Evolutionary conservation across 768 basidiomycete species (phyloP).

Genomic region (Boletus rubropictus): DNA sequence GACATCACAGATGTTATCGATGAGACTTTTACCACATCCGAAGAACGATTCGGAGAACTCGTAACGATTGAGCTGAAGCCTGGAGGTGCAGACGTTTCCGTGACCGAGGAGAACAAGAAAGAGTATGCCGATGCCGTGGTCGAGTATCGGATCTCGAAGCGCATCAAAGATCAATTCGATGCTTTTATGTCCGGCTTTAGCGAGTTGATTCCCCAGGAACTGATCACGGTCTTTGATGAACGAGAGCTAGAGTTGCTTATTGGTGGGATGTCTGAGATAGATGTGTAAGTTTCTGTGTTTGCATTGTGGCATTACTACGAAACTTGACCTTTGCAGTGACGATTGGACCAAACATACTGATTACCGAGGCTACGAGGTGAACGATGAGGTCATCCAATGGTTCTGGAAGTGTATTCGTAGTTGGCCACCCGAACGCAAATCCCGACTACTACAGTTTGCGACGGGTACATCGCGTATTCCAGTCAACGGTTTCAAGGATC

Average conservation of each 20-base stretch:
- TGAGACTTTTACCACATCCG: slow-evolving; percentile 94
- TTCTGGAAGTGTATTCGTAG: slow-evolving; percentile 99
- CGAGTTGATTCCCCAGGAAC: slow-evolving; percentile 95
- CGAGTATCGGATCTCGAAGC: slow-evolving; percentile 94
- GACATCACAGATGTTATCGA: slow-evolving; percentile 98
- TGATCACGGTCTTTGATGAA: slow-evolving; percentile 98
- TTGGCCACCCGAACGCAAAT: slow-evolving; percentile 98
- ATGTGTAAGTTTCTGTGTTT: slow-evolving; percentile 63
- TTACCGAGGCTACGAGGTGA: slow-evolving; percentile 93
- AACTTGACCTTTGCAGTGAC: slow-evolving; percentile 44
- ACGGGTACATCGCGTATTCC: slow-evolving; percentile 96
- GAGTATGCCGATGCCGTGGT: slow-evolving; percentile 94
- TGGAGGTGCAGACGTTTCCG: slow-evolving; percentile 77
- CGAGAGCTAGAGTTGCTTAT: slow-evolving; percentile 95
- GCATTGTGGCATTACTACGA: not conserved
- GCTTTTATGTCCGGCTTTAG: slow-evolving; percentile 99
- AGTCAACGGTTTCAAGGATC: slow-evolving; percentile 97
- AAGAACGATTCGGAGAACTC: slow-evolving; percentile 98
- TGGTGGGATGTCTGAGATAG: slow-evolving; percentile 99
- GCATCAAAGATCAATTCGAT: slow-evolving; percentile 98
- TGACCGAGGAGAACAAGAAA: slow-evolving; percentile 98
- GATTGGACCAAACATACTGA: slow-evolving; percentile 99
- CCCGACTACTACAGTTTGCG: slow-evolving; percentile 91
- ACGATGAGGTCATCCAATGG: slow-evolving; percentile 97
- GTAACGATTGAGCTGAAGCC: slow-evolving; percentile 93